phyloP scores from a whole-genome alignment of 805 yeast species.

The Ascoidea rubescens region DNA sequence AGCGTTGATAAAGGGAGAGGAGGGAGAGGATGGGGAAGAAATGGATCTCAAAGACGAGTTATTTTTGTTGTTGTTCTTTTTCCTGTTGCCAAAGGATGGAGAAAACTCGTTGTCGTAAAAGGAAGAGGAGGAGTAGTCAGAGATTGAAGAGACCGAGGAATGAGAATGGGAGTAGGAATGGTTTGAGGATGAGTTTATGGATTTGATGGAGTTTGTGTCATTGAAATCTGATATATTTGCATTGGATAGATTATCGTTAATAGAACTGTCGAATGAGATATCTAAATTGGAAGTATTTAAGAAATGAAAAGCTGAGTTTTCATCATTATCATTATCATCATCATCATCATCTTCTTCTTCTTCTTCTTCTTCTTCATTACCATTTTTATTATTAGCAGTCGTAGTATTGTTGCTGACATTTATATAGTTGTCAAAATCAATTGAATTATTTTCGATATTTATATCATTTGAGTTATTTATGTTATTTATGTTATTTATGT shows the following conservation, averaged over 20 bases:
- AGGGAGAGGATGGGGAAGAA: no score
- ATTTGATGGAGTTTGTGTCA: no score
- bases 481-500: constrained; percentile 13
- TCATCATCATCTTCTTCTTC: constrained; percentile 11
- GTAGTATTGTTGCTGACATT: constrained; percentile 3
- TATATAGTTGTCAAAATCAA: neutral
- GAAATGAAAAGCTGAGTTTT: neutral
- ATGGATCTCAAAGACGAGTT: no score
- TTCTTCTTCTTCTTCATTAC: neutral
- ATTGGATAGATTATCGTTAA: neutral
- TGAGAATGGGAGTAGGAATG: neutral
- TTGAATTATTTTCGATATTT: neutral
- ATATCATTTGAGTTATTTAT: neutral
- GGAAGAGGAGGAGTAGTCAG: neutral
- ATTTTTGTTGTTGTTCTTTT: no score
- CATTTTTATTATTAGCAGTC: neutral
- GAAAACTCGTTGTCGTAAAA: no score
- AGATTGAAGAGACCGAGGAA: neutral
- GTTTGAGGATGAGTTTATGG: neutral
- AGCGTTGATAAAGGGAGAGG: neutral
- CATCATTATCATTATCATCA: constrained; percentile 3
- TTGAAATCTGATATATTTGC: no score
- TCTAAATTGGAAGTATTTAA: no score
- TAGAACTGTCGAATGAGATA: neutral
- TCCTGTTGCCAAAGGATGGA: no score